Conservation (phyloP, 148 eudicot genomes). For the Spergularia marina region DNA sequence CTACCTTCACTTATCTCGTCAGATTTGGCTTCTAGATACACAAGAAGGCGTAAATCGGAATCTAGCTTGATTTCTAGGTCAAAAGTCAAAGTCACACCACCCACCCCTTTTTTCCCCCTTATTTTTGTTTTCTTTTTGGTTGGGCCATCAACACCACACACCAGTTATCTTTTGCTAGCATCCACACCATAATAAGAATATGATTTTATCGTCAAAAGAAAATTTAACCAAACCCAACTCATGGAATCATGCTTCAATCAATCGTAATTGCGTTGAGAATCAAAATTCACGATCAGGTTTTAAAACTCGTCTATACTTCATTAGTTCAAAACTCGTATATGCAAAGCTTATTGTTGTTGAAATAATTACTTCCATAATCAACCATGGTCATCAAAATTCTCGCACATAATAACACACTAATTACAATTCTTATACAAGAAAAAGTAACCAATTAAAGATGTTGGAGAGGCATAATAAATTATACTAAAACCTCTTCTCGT, state of each 20-base stretch:
- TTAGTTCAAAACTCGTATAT: no score
- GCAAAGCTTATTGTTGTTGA: no score
- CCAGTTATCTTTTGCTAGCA: constrained; percentile 14
- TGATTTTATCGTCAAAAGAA: not conserved
- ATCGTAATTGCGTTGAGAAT: not conserved
- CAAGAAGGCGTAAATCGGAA: not conserved
- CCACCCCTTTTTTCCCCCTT: not conserved
- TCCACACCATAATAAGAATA: constrained; percentile 7
- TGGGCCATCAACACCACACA: constrained; percentile 11
- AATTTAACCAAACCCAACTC: no score
- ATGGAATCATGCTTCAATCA: not conserved
- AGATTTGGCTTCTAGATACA: no score
- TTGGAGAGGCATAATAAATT: constrained; percentile 23
- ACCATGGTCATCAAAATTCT: not conserved
- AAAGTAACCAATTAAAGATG: constrained; percentile 7
- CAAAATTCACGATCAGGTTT: no score
- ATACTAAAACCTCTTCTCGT: constrained; percentile 19
- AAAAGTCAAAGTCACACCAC: constrained; percentile 9
- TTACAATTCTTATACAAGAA: not conserved
- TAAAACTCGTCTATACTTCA: no score
- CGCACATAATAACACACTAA: not conserved
- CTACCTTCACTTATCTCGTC: no score
- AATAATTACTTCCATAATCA: no score
- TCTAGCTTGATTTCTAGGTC: not conserved
- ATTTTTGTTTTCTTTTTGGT: constrained; percentile 6